Evolutionary conservation across 1,284 basidiomycete genomes (phyloP).

Genomic region (Sporisorium scitamineum): DNA sequence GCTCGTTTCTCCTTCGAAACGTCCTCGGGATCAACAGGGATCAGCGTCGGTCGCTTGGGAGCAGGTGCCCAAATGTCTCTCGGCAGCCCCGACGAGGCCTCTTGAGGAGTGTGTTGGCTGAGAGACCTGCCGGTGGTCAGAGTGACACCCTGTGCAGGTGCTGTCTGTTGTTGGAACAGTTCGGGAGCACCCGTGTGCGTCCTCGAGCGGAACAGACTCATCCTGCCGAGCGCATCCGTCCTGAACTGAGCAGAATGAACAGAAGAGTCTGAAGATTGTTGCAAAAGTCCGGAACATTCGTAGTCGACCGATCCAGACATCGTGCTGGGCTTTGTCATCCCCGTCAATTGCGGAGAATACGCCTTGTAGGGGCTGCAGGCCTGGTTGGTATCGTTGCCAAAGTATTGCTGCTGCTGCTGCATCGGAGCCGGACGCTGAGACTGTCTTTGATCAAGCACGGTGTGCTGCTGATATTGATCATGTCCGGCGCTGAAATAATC

Average conservation of each 20-base stretch:
- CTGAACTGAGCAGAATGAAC: not conserved
- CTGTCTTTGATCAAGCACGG: not conserved
- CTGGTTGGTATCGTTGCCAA: not conserved
- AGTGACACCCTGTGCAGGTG: not conserved
- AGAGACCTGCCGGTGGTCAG: slow-evolving; percentile 6
- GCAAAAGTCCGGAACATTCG: not conserved
- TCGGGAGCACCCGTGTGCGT: slow-evolving; percentile 4
- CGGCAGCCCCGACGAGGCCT: slow-evolving; percentile 3
- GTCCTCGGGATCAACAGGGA: slow-evolving; percentile 36
- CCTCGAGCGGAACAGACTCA: slow-evolving; percentile 14
- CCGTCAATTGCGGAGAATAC: slow-evolving; percentile 16
- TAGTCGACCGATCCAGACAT: not conserved
- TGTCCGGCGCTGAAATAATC: slow-evolving; percentile 3
- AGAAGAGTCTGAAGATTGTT: slow-evolving; percentile 1
- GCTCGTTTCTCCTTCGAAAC: slow-evolving; percentile 28
- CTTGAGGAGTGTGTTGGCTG: not conserved
- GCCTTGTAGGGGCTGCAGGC: slow-evolving; percentile 19
- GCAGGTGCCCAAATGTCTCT: slow-evolving; percentile 47
- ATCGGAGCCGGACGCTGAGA: not conserved
- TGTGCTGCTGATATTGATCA: slow-evolving; percentile 1
- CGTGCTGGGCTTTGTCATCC: not conserved
- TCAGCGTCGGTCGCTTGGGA: slow-evolving; percentile 23
- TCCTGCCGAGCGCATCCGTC: not conserved
- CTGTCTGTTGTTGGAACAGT: slow-evolving; percentile 1
- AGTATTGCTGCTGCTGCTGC: slow-evolving; percentile 8